Percentiles rank a stretch among this genome's conserved stretches.
Evolutionary conservation across 805 yeast genomes (phyloP).

Genomic region (Nakazawaea holstii): DNA sequence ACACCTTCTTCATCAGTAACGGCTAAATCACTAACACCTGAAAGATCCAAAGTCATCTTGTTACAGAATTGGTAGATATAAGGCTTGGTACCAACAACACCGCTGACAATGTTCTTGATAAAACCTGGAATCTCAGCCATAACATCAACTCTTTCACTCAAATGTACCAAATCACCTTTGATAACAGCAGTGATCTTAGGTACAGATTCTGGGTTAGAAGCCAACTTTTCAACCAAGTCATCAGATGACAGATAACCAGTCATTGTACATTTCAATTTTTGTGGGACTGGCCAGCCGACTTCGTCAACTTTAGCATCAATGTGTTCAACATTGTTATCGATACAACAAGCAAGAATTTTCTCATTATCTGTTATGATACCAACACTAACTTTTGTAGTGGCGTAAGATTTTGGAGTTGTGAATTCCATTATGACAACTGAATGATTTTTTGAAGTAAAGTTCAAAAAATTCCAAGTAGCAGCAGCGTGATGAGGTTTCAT

Average conservation of each 20-base stretch:
- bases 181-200: conserved; percentile 42
- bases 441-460: conserved; percentile 72
- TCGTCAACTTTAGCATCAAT: conserved; percentile 53
- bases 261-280: conserved; percentile 53
- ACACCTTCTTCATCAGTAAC: conserved; percentile 50
- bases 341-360: conserved; percentile 56
- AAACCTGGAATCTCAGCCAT: conserved; percentile 96
- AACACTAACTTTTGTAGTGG: conserved; percentile 69
- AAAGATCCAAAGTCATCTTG: conserved; percentile 42
- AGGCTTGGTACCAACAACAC: conserved; percentile 96
- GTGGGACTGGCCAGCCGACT: conserved; percentile 91
- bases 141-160: conserved; percentile 91
- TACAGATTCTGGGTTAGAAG: conserved; percentile 21
- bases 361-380: conserved; percentile 68
- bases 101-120: conserved; percentile 88
- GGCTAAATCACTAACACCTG: conserved; percentile 30
- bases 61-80: conserved; percentile 89
- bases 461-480: conserved; percentile 89
- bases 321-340: conserved; percentile 62
- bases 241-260: conserved; percentile 23
- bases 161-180: conserved; percentile 51
- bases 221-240: conserved; percentile 37
- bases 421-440: conserved; percentile 91
- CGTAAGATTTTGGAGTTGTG: conserved; percentile 90
- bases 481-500: conserved; percentile 99